Evolutionary conservation across 306 rosid species (phyloP).

Genomic region (Abrus pulchellus): DNA sequence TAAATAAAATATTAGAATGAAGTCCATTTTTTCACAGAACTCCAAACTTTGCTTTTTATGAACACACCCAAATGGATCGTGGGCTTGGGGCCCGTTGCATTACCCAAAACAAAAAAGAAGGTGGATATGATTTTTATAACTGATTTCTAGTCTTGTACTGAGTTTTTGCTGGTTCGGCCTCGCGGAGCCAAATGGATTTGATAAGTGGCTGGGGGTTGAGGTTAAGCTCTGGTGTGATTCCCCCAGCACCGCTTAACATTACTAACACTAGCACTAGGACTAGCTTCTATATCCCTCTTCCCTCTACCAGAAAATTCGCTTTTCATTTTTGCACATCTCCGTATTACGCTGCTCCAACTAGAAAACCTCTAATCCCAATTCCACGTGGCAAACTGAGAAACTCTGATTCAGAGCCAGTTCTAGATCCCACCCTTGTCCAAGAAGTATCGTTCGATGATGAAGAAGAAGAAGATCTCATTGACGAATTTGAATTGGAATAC

Average conservation of each 20-base stretch:
- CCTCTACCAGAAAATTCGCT: constrained; percentile 29
- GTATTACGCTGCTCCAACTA: not conserved
- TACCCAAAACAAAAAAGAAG: not conserved
- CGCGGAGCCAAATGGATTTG: constrained; percentile 48
- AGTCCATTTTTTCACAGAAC: not conserved
- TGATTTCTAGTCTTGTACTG: no score
- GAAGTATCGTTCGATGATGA: constrained; percentile 67
- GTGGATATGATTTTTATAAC: not conserved
- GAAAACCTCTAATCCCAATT: constrained; percentile 37
- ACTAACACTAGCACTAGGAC: not conserved
- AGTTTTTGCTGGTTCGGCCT: not conserved
- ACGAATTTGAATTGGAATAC: constrained; percentile 43
- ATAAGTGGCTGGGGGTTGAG: constrained; percentile 39
- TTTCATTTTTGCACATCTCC: constrained; percentile 49
- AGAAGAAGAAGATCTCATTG: constrained; percentile 34
- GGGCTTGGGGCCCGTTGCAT: constrained; percentile 26
- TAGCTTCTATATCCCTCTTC: constrained; percentile 39
- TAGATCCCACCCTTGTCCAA: constrained; percentile 64
- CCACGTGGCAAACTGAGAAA: constrained; percentile 56
- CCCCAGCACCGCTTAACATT: constrained; percentile 43
- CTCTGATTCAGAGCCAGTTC: constrained; percentile 67
- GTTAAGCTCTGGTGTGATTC: constrained; percentile 36
- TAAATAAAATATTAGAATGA: not conserved
- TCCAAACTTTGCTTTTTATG: not conserved
- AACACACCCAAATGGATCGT: not conserved